A percentile compares a stretch with the other conserved stretches of the same genome.
Conservation (phyloP, 345 rosid species). For the Pseudoturritis turrita region DNA sequence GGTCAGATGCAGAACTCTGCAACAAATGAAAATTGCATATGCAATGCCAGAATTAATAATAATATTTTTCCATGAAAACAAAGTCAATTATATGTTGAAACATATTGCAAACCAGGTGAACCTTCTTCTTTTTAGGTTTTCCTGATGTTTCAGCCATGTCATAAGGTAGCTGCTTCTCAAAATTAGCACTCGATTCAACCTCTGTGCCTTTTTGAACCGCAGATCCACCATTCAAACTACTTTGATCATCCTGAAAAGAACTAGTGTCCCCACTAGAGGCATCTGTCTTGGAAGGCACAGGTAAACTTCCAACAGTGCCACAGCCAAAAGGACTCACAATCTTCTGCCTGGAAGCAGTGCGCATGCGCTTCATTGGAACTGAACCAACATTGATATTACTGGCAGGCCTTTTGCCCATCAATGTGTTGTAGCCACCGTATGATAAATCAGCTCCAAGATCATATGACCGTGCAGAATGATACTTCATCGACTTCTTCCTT, state of each 20-base stretch:
- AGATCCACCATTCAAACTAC: conserved; percentile 64
- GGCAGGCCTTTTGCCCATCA: conserved; percentile 62
- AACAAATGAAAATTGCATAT: conserved; percentile 26
- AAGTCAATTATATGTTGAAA: conserved; percentile 15
- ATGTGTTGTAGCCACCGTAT: conserved; percentile 43
- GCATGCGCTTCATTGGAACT: conserved; percentile 72
- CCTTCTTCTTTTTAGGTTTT: conserved; percentile 77
- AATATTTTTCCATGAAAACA: conserved; percentile 4
- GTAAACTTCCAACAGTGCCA: conserved; percentile 37
- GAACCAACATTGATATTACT: conserved; percentile 52
- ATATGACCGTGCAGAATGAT: conserved; percentile 45
- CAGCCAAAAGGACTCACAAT: conserved; percentile 52
- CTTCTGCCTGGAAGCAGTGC: conserved; percentile 85
- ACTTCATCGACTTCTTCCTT: conserved; percentile 42
- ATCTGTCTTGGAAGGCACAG: conserved; percentile 56
- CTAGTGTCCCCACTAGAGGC: conserved; percentile 94
- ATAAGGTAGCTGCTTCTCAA: conserved; percentile 62
- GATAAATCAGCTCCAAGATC: conserved; percentile 54
- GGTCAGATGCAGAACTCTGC: conserved; percentile 76
- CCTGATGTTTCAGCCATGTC: conserved; percentile 65
- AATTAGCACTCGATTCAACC: conserved; percentile 65
- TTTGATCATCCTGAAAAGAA: conserved; percentile 88
- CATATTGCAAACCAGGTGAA: conserved; percentile 42
- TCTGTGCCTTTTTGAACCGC: conserved; percentile 64
- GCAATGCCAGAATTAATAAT: conserved; percentile 2